Evolutionary conservation across 2,329 filamentous ascomycete genomes (phyloP), one percentile per base, ranked within the genome.

Genomic region (Botryotinia narcissicola): DNA sequence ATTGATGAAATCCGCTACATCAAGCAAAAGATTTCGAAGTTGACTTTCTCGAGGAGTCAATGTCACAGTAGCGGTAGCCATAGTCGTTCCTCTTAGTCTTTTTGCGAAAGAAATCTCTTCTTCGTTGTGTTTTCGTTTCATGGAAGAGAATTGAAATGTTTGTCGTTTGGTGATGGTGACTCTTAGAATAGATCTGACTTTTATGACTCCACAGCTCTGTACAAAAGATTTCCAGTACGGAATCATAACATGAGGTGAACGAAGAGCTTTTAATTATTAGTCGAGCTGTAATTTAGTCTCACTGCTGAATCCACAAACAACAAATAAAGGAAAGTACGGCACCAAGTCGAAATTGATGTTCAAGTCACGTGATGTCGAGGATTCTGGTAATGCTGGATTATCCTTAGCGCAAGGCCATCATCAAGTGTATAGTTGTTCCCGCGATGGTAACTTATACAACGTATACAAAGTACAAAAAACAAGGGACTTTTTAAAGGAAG

Each of bases 11-110:
- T 86, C 82, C 37, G 93, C 93, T n/a, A 94, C 92, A 80, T 97
- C 93, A 29, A 98, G 86, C 32, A 98, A 87, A 20, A 98, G 87
- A n/a, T 84, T 83, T 75, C 91, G 91, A 57, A 98, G 86, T 76
- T 90, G 91, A 59, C 86, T 83, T 82, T 98, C 95, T 72, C 89
- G 87, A 8, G 88, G 84, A 20, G 88, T 94, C 75, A 98, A 89
- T 60, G 85, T 81, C 46, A 92, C 84, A 61, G 75, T 77, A 29
- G 72, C 72, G 6, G 75, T 80, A 22, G 75, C 74, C 77, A 80
- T 79, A 12, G 44, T 77, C 12, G 60, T 71, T 18, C 44, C 54
- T 72, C 66, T 76, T 29, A 68, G n/a, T 51, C 73, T 77, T 69
- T 80, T 79, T 32, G 68, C 62, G 25, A 63, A 64, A 25, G 51